Evolutionary conservation across 2,329 filamentous ascomycete genomes (phyloP), one percentile per base, ranked within the genome.

Genomic region (Claviceps sorghi): DNA sequence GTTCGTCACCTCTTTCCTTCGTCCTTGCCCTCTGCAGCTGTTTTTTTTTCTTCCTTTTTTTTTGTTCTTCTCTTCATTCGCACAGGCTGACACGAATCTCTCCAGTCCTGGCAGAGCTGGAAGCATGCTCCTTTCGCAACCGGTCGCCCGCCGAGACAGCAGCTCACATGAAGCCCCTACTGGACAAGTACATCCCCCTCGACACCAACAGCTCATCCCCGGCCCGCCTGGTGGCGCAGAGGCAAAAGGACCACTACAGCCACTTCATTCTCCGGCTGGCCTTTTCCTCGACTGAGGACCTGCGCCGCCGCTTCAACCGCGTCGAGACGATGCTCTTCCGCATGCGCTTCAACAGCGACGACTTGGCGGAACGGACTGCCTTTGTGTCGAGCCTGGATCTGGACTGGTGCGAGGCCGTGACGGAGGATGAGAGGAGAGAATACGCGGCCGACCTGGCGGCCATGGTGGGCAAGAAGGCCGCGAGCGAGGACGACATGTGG

Each of bases 181-280:
- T 97, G 49, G 81, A 90, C 55, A 96, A 96, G 70, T 86, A 88
- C 67, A 76, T 96, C 4, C 86, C 86, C 0, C 80, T 96, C 19
- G 81, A 83, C 56, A 78, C 84, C 44, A 91, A 89, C 62, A 84
- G 80, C 52, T 86, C 86, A 1, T 73, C 62, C 55, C 76, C 67
- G 44, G 70, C 66, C 57, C 77, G 72, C 61, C 69, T 91, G 15
- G 76, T 79, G 26, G 70, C 79, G 36, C 88, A 98, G 69, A 79
- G 91, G 30, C 86, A 91, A 67, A 94, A 93, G 65, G 93, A 98
- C 61, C 93, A 98, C 69, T 98, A 97, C 69, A 93, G 87, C 52
- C 93, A 98, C 68, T 98, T 96, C 66, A 98, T 97, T 56, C 78
- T 98, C 6, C 83, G 93, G 0, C 79, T 98, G 44, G 93, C 93